Evolutionary conservation across 306 rosid genomes (phyloP).

Genomic region (Trifolium dubium): DNA sequence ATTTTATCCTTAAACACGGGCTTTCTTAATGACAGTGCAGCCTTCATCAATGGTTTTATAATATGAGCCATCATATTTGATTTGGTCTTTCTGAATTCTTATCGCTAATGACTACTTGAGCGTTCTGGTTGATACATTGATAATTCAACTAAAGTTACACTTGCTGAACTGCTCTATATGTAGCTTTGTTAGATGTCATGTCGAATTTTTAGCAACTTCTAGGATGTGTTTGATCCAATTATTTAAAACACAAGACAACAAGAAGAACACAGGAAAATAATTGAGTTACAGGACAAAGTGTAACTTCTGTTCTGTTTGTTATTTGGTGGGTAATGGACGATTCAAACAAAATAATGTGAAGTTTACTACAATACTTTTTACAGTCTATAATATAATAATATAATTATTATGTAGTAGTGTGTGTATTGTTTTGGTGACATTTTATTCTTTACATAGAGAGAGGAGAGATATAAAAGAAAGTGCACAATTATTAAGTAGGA

Average conservation of each 20-base stretch:
- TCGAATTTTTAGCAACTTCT: slow-evolving; percentile 10
- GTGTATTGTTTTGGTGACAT: background rate
- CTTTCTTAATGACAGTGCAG: slow-evolving; percentile 23
- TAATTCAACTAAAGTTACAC: slow-evolving; percentile 13
- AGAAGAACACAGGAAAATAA: background rate
- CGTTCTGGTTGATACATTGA: background rate
- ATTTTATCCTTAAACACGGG: slow-evolving; percentile 24
- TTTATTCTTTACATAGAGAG: background rate
- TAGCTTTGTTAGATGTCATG: slow-evolving; percentile 19
- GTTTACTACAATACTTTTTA: background rate
- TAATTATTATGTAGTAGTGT: background rate
- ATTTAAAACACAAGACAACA: background rate
- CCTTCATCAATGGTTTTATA: slow-evolving; percentile 7
- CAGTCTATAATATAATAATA: background rate
- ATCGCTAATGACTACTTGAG: background rate
- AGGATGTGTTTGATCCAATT: background rate
- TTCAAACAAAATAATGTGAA: background rate
- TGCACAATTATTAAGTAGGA: background rate
- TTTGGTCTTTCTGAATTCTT: slow-evolving; percentile 11
- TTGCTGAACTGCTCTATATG: slow-evolving; percentile 3
- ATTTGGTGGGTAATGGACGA: background rate
- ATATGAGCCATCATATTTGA: slow-evolving; percentile 37
- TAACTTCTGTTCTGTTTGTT: background rate
- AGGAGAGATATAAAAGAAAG: background rate
- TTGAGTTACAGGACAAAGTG: background rate